Base-by-base conservation (phyloP, 2,329 filamentous ascomycete species). In the Elsinoe australis region DNA sequence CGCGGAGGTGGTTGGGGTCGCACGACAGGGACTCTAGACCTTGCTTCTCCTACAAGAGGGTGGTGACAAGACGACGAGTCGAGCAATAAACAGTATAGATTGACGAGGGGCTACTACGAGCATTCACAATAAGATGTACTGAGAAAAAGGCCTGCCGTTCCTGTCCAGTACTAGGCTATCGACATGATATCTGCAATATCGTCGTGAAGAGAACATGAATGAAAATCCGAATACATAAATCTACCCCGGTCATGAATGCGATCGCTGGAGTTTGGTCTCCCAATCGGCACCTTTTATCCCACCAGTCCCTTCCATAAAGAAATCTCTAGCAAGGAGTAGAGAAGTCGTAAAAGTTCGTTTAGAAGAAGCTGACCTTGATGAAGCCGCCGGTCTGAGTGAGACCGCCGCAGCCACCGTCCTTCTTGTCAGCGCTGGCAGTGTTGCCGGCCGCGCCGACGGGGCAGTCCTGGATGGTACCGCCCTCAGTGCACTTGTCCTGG, bases 21-120 rank as follows among this genome's bases (percentile, higher is more conserved):
- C 18, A 14, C 18, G 15, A 10, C 6, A 39, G 8, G 19, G 32
- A 6, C 15, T n/a, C 24, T 44, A 26, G n/a, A 15, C 22, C 15
- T 31, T 44, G 39, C 39, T 19, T 39, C 19, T 29, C 29, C n/a
- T n/a, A n/a, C n/a, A n/a, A n/a, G n/a, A n/a, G n/a, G n/a, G n/a
- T n/a, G n/a, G n/a, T n/a, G n/a, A n/a, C n/a, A n/a, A n/a, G n/a
- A n/a, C n/a, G n/a, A n/a, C n/a, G n/a, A n/a, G n/a, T 19, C 39
- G 31, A 44, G 26, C 22, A 44, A 22, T 44, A 44, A 44, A 44
- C 39, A 44, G 39, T 44, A 44, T 44, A 44, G 39, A 44, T 44
- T 44, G n/a, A 44, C 21, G 21, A 15, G 19, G 14, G 18, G 22
- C 24, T 44, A 24, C 14, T 10, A 26, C 35, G 17, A 8, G 2